These are phyloP conservation scores for Lyophyllum atratum DNA, from an alignment of 768 basidiomycete genomes.

Conservation along the genomic window DNA sequence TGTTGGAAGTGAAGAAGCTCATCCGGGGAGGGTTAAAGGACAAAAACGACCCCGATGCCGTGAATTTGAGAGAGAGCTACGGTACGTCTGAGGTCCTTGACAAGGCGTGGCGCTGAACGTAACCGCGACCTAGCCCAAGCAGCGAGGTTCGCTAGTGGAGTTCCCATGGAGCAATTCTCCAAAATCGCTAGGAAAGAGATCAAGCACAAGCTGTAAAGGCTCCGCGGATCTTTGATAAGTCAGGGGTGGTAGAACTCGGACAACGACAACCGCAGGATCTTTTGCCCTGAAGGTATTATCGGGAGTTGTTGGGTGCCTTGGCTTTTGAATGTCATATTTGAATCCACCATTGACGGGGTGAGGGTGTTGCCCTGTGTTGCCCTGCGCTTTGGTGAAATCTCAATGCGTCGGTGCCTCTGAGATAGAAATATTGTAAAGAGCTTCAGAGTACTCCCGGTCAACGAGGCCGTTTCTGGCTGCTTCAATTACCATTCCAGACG, in stretches of 20 bases:
- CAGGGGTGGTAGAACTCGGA: neutral
- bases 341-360: no score
- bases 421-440: no score
- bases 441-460: no score
- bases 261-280: neutral
- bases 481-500: neutral
- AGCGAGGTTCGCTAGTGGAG: slow-evolving; percentile 60
- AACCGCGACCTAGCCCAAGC: slow-evolving; percentile 51
- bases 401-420: no score
- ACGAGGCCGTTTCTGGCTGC: no score
- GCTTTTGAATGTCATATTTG: neutral
- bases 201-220: slow-evolving; percentile 58
- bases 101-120: neutral
- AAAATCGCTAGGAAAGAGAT: slow-evolving; percentile 65
- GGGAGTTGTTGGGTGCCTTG: neutral
- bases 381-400: no score
- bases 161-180: slow-evolving; percentile 53
- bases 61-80: slow-evolving; percentile 70
- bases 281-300: neutral
- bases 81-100: slow-evolving; percentile 27
- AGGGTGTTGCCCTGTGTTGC: no score
- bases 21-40: slow-evolving; percentile 58
- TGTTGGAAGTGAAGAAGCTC: slow-evolving; percentile 54
- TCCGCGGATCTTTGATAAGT: neutral
- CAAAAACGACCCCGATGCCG: slow-evolving; percentile 63